A percentile compares a stretch with the other conserved stretches of the same genome.
These are phyloP conservation scores for Pleoardoris graminearum DNA, from an alignment of 2,329 filamentous ascomycete species.

Conservation along the genomic window DNA sequence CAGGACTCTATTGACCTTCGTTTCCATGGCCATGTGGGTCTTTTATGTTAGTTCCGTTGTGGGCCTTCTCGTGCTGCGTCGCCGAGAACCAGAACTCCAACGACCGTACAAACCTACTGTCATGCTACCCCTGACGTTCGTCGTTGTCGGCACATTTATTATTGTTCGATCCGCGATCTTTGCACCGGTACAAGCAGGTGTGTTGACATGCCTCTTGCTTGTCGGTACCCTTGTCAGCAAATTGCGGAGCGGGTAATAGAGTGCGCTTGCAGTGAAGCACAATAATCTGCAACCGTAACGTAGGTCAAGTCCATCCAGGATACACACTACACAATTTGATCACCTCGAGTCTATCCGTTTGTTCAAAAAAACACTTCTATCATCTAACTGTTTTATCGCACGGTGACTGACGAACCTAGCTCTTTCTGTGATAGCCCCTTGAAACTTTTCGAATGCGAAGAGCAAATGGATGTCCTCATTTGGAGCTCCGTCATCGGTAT, in stretches of 20 bases:
- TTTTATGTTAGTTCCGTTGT: conserved; percentile 68
- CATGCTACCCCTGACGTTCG: conserved; percentile 57
- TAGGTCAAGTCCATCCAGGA: too few relatives aligned
- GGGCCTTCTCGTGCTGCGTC: conserved; percentile 60
- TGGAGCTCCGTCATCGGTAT: too few relatives aligned
- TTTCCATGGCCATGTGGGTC: conserved; percentile 53
- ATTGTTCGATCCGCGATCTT: conserved; percentile 63
- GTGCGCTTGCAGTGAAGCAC: background rate
- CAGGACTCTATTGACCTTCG: conserved; percentile 61
- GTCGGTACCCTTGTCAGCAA: conserved; percentile 51
- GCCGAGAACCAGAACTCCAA: conserved; percentile 58
- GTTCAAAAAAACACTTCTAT: too few relatives aligned
- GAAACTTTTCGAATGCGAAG: too few relatives aligned
- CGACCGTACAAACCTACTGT: conserved; percentile 61
- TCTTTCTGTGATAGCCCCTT: too few relatives aligned
- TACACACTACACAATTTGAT: too few relatives aligned
- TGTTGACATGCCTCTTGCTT: conserved; percentile 58
- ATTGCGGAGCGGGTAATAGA: conserved; percentile 19
- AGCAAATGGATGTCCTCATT: too few relatives aligned
- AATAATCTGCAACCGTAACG: background rate
- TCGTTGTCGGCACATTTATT: conserved; percentile 63
- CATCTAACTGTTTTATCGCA: too few relatives aligned
- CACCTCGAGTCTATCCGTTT: too few relatives aligned
- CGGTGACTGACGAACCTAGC: too few relatives aligned
- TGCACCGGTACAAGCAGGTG: conserved; percentile 57